phyloP scores from a whole-genome alignment of 1,284 basidiomycete species.

The Sporisorium sorghi region DNA sequence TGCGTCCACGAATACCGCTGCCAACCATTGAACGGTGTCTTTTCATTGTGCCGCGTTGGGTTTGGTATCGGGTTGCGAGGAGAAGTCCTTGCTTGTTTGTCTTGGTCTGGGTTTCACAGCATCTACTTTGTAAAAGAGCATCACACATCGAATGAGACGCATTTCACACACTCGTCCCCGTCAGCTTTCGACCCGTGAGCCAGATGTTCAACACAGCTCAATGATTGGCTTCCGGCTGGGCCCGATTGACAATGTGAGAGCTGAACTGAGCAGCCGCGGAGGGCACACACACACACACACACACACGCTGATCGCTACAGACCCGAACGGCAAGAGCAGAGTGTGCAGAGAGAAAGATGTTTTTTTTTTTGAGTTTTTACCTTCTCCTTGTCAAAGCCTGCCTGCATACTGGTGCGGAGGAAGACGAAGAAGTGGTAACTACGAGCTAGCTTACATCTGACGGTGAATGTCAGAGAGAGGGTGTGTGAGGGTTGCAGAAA shows the following conservation, averaged over 20 bases:
- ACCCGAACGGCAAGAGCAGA: no score
- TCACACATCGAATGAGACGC: not conserved
- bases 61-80: no score
- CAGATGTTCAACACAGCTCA: not conserved
- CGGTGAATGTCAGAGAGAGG: slow-evolving; percentile 7
- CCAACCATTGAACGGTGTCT: slow-evolving; percentile 22
- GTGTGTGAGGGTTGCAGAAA: slow-evolving; percentile 6
- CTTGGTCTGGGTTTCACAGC: not conserved
- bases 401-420: not conserved
- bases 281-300: not conserved
- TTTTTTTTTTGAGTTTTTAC: slow-evolving; percentile 8
- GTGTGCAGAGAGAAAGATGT: slow-evolving; percentile 1
- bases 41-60: not conserved
- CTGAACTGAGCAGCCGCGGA: no score
- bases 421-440: slow-evolving; percentile 29
- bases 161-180: not conserved
- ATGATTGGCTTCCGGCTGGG: no score
- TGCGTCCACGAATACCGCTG: slow-evolving; percentile 39
- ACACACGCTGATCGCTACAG: no score
- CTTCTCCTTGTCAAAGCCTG: not conserved
- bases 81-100: not conserved
- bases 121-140: not conserved
- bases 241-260: no score
- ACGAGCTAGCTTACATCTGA: slow-evolving; percentile 52
- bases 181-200: not conserved